Evolutionary conservation across 169 alveolate species (phyloP).

Genomic region (Plasmodium vivax): DNA sequence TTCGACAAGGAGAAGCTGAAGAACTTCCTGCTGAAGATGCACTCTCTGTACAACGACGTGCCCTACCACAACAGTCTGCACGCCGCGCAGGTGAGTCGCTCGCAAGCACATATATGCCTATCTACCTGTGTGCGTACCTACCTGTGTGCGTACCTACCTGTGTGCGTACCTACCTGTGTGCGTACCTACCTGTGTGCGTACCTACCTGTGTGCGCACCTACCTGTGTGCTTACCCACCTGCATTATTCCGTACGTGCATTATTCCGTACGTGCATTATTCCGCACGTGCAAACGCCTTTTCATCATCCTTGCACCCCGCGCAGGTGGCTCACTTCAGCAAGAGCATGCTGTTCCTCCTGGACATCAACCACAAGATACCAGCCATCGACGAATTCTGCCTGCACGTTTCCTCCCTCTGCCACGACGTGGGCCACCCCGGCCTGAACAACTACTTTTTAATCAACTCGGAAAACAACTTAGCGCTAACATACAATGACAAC

Average conservation of each 20-base stretch:
- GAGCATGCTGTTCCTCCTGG: conserved; percentile 59
- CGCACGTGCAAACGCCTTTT: background rate
- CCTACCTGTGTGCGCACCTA: background rate
- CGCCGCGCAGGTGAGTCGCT: conserved; percentile 46
- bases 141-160: background rate
- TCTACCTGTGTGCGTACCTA: too few relatives aligned
- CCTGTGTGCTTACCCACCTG: background rate
- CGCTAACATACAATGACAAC: conserved; percentile 93
- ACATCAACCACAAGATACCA: conserved; percentile 45
- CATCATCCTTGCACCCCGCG: background rate
- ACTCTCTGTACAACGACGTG: conserved; percentile 33
- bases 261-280: background rate
- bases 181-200: background rate
- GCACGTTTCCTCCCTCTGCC: conserved; percentile 86
- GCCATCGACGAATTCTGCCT: conserved; percentile 58
- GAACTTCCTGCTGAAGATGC: conserved; percentile 36
- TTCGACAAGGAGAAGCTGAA: conserved; percentile 41
- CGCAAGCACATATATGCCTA: too few relatives aligned
- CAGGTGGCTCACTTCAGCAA: conserved; percentile 69
- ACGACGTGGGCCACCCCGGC: conserved; percentile 95
- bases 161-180: background rate
- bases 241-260: background rate
- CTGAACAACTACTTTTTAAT: conserved; percentile 88
- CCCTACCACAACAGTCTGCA: conserved; percentile 68
- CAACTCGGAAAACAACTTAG: conserved; percentile 86